Base-by-base conservation (phyloP, 2,329 filamentous ascomycete genomes). In the Botrytis cinerea region DNA sequence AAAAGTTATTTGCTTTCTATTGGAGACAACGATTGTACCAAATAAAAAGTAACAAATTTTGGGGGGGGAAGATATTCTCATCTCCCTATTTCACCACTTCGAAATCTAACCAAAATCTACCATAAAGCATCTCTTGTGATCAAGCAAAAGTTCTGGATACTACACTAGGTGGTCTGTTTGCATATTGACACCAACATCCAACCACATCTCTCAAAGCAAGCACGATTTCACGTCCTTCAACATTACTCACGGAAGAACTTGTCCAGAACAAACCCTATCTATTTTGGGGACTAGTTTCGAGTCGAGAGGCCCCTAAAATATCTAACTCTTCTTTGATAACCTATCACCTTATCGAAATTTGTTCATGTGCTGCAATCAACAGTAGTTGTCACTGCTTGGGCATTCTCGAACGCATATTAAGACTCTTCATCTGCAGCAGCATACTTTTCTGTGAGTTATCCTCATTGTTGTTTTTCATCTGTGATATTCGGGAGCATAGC, bases 401-500 rank as follows among this genome's bases (percentile, higher is more conserved):
- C 35, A 32, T 25, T 57, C 66, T 69, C 64, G n/a, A 43, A 59
- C 43, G 46, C 62, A 54, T 63, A 68, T 69, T 43, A 69, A 57
- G 40, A 32, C 40, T 32, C 16, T 66, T 25, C 14, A 32, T 63
- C 38, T 59, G 20, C 57, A 62, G 64, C 43, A 35, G 25, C 28
- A 25, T 20, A 46, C 28, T 45, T 59, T 28, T 25, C 25, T 43
- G 64, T 70, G 40, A 63, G 40, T 61, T 59, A 5, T 32, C 48
- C 60, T 9, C 25, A 16, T 40, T 62, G 40, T 66, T 48, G 62
- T 38, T 67, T 67, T 40, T 28, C 28, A 38, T 45, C 28, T 35
- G 25, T 40, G 20, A 59, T 28, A 73, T 71, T 69, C 59, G 54
- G 60, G 35, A 35, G 35, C 71, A 54, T 72, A 84, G 35, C 25